A percentile compares a stretch with the other conserved stretches of the same genome.
These are phyloP conservation scores for Mariannaea elegans DNA, from an alignment of 2,329 filamentous ascomycete species.

Conservation along the genomic window DNA sequence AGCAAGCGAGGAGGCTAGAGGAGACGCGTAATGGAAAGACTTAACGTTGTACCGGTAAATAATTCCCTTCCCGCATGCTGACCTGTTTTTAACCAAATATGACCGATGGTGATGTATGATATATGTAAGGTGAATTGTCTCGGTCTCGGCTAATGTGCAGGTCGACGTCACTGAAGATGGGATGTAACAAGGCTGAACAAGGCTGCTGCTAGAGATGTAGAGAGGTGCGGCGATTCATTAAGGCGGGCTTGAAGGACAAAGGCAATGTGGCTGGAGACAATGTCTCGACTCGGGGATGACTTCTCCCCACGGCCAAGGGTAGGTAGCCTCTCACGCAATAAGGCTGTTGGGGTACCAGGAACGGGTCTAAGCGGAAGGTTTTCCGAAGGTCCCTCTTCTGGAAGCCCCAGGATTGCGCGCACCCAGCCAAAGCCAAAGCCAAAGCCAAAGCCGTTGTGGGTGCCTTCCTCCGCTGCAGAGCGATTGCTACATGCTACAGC, in stretches of 20 bases:
- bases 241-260: too few species aligned
- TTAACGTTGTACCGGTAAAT: background rate
- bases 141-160: background rate
- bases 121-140: background rate
- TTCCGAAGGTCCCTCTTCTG: background rate
- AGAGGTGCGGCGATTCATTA: background rate
- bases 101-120: background rate
- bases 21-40: constrained; percentile 30
- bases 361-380: constrained; percentile 25
- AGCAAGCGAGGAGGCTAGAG: background rate
- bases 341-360: constrained; percentile 25
- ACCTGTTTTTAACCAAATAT: background rate
- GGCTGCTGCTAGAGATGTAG: background rate
- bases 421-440: background rate
- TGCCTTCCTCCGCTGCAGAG: constrained; percentile 11
- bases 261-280: background rate
- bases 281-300: background rate
- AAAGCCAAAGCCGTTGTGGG: too few species aligned
- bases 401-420: constrained; percentile 27
- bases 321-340: constrained; percentile 5
- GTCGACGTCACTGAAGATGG: constrained; percentile 6
- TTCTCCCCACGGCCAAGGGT: constrained; percentile 19
- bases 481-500: background rate
- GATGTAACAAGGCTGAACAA: constrained; percentile 23
- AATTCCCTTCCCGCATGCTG: background rate